Percentiles rank a stretch among this genome's conserved stretches.
Evolutionary conservation across 2,329 filamentous ascomycete species (phyloP).

Genomic region (Beauveria sp.): DNA sequence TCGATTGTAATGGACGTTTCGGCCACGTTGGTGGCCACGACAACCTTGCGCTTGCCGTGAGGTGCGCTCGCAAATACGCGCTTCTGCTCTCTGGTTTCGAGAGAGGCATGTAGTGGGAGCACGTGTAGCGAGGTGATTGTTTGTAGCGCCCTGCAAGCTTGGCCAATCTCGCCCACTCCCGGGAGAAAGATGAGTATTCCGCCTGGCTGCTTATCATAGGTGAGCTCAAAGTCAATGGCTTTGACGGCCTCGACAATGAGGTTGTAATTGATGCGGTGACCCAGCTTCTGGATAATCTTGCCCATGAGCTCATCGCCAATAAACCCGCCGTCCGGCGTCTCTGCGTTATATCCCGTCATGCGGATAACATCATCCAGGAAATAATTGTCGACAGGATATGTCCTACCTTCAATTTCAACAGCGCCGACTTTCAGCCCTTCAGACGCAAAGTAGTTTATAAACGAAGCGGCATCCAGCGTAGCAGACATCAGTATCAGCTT

Average conservation of each 20-base stretch:
- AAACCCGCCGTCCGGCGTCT: slow-evolving; percentile 38
- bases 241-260: slow-evolving; percentile 73
- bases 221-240: slow-evolving; percentile 71
- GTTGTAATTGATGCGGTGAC: slow-evolving; percentile 85
- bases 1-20: slow-evolving; percentile 99
- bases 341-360: slow-evolving; percentile 62
- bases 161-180: slow-evolving; percentile 84
- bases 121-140: slow-evolving; percentile 60
- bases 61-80: slow-evolving; percentile 75
- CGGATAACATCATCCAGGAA: slow-evolving; percentile 84
- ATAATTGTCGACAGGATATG: slow-evolving; percentile 81
- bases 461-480: slow-evolving; percentile 81
- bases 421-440: slow-evolving; percentile 62
- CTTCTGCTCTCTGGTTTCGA: slow-evolving; percentile 81
- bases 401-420: slow-evolving; percentile 82
- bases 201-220: slow-evolving; percentile 55
- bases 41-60: slow-evolving; percentile 76
- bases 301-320: slow-evolving; percentile 52
- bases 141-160: slow-evolving; percentile 62
- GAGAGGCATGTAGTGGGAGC: slow-evolving; percentile 82
- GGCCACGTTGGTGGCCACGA: slow-evolving; percentile 92
- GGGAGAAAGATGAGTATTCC: slow-evolving; percentile 95
- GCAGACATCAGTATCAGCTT: slow-evolving; percentile 95
- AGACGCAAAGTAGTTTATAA: slow-evolving; percentile 73
- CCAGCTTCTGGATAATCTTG: slow-evolving; percentile 62